These are phyloP conservation scores for Phytopythium delawarense DNA, from an alignment of 352 stramenopile species.

Conservation along the genomic window DNA sequence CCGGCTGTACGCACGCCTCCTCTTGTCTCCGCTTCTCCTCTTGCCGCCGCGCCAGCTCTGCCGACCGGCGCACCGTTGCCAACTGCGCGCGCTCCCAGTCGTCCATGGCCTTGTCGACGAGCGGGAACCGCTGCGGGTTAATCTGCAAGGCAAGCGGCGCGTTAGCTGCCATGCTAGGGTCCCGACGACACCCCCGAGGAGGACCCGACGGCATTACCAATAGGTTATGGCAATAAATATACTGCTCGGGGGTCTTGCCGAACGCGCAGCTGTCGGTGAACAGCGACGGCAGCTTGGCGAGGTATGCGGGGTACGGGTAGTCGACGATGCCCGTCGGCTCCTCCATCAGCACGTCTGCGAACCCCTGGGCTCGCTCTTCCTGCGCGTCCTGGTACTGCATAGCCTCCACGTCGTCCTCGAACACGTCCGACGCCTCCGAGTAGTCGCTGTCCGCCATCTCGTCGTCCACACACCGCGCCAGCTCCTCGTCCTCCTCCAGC, in stretches of 20 bases:
- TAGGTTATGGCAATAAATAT: constrained; percentile 80
- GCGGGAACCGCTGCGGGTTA: constrained; percentile 32
- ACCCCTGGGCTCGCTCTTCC: constrained; percentile 33
- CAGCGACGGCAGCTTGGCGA: constrained; percentile 48
- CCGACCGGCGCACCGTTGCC: constrained; percentile 26
- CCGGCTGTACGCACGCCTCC: constrained; percentile 13
- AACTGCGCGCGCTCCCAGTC: constrained; percentile 37
- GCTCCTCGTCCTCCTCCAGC: constrained; percentile 32
- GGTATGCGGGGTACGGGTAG: constrained; percentile 54
- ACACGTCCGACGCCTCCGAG: constrained; percentile 67
- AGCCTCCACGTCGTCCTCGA: constrained; percentile 70
- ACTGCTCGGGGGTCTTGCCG: constrained; percentile 51
- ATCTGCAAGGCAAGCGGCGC: constrained; percentile 19
- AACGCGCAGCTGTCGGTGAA: constrained; percentile 61
- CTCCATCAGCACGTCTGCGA: constrained; percentile 46
- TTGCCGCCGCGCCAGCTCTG: constrained; percentile 23
- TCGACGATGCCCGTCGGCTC: constrained; percentile 38
- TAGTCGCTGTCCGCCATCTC: constrained; percentile 39
- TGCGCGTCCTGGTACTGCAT: constrained; percentile 55
- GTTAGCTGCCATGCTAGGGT: neutral
- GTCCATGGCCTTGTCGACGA: constrained; percentile 37
- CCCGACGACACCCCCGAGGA: neutral
- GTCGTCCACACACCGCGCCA: constrained; percentile 38
- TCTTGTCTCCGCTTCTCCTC: constrained; percentile 30
- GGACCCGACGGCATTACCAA: constrained; percentile 26